Percentiles rank a stretch among this genome's conserved stretches.
Conservation (phyloP, 352 stramenopile species). For the Pythium dissimile region DNA sequence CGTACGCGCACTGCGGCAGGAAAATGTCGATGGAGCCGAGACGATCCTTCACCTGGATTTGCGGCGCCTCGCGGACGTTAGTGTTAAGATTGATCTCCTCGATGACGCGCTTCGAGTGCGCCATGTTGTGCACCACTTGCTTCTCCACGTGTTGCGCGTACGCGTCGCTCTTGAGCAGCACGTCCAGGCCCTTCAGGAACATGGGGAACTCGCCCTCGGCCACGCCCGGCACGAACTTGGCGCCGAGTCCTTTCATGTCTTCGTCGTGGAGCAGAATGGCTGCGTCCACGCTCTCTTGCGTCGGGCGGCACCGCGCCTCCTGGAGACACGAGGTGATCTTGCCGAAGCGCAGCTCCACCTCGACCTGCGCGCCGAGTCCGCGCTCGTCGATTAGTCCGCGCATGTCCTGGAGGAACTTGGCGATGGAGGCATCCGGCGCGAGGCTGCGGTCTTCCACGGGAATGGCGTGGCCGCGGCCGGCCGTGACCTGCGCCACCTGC, state of each 20-base stretch:
- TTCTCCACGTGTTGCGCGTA: slow-evolving; percentile 78
- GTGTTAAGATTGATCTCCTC: slow-evolving; percentile 68
- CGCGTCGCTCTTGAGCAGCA: slow-evolving; percentile 63
- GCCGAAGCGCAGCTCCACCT: slow-evolving; percentile 82
- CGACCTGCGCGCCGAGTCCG: slow-evolving; percentile 69
- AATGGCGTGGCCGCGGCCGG: slow-evolving; percentile 67
- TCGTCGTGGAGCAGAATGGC: slow-evolving; percentile 66
- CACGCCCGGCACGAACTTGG: slow-evolving; percentile 81
- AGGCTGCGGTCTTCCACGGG: slow-evolving; percentile 58
- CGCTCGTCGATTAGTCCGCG: slow-evolving; percentile 73
- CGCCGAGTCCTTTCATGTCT: slow-evolving; percentile 74
- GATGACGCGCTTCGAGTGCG: slow-evolving; percentile 71
- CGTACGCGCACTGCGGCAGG: slow-evolving; percentile 80
- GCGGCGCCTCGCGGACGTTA: slow-evolving; percentile 36
- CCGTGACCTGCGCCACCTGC: slow-evolving; percentile 69
- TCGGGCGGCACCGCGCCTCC: slow-evolving; percentile 68
- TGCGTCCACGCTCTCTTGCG: slow-evolving; percentile 64
- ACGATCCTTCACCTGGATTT: slow-evolving; percentile 79
- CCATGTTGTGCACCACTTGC: slow-evolving; percentile 76
- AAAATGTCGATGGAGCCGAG: slow-evolving; percentile 85
- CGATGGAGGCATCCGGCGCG: slow-evolving; percentile 75
- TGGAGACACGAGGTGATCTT: slow-evolving; percentile 77
- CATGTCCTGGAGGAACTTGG: slow-evolving; percentile 79
- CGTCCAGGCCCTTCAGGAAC: slow-evolving; percentile 62
- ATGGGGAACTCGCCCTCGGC: slow-evolving; percentile 60